A percentile compares a stretch with the other conserved stretches of the same genome.
Evolutionary conservation across 306 rosid genomes (phyloP).

Genomic region (Alnus glutinosa): DNA sequence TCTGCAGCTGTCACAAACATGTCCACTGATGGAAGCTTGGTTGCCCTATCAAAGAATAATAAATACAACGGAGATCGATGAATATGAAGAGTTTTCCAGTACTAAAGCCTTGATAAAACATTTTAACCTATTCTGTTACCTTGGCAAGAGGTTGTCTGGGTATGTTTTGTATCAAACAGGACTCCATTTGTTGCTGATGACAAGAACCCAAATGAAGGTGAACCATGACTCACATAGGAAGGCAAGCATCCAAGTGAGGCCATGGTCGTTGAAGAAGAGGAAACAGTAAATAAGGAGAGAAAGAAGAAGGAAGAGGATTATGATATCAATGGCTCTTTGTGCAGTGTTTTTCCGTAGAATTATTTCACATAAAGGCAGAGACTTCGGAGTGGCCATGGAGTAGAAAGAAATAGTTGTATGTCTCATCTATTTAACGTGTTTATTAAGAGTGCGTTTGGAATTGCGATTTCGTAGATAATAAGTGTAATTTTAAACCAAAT

Average conservation of each 20-base stretch:
- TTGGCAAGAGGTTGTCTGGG: conserved; percentile 42
- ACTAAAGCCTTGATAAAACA: too few species aligned
- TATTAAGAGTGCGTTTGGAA: too few species aligned
- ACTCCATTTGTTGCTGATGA: too few species aligned
- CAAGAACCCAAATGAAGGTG: too few species aligned
- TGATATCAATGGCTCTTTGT: conserved; percentile 32
- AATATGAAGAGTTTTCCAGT: background rate
- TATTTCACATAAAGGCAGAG: conserved; percentile 32
- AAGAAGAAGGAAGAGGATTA: conserved; percentile 38
- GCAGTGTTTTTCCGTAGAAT: background rate
- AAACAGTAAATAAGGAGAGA: conserved; percentile 45
- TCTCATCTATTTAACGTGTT: too few species aligned
- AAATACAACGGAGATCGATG: too few species aligned
- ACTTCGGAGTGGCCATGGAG: background rate
- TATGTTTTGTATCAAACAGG: conserved; percentile 41
- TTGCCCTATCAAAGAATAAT: conserved; percentile 17
- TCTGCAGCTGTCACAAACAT: conserved; percentile 76
- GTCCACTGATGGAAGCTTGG: conserved; percentile 64
- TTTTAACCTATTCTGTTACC: too few species aligned
- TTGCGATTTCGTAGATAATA: too few species aligned
- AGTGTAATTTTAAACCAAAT: too few species aligned
- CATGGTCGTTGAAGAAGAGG: conserved; percentile 15
- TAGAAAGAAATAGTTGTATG: background rate
- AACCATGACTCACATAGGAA: too few species aligned
- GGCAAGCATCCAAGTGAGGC: too few species aligned